Evolutionary conservation across 352 stramenopile species (phyloP).

Genomic region (Phytophthora podocarpi): DNA sequence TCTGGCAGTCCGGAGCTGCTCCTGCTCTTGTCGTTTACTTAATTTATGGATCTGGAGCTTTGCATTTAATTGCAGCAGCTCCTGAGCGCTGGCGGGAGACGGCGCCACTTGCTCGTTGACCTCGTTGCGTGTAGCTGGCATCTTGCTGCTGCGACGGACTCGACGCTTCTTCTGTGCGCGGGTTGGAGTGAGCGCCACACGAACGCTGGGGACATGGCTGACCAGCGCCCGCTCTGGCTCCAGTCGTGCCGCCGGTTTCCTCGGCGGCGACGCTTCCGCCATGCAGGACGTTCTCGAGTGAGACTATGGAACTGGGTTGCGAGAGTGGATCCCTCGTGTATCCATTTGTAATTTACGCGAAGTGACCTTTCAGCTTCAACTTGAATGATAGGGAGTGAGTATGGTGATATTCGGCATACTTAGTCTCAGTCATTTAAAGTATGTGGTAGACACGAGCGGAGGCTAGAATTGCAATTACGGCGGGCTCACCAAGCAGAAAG

Average conservation of each 20-base stretch:
- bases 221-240: slow-evolving; percentile 1
- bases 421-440: not conserved
- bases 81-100: not conserved
- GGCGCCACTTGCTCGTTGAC: not conserved
- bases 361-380: slow-evolving; percentile 22
- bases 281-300: slow-evolving; percentile 17
- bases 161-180: slow-evolving; percentile 21
- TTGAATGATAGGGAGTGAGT: not conserved
- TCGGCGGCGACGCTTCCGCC: slow-evolving; percentile 20
- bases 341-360: slow-evolving; percentile 12
- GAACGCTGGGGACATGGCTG: slow-evolving; percentile 12
- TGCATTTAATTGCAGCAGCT: slow-evolving; percentile 1
- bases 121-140: not conserved
- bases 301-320: too few species aligned
- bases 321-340: slow-evolving; percentile 9
- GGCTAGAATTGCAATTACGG: slow-evolving; percentile 7
- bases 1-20: slow-evolving; percentile 28
- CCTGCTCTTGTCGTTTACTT: slow-evolving; percentile 7
- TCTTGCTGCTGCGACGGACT: slow-evolving; percentile 4
- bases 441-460: not conserved
- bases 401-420: not conserved
- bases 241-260: slow-evolving; percentile 21
- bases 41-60: slow-evolving; percentile 9
- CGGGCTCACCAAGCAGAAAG: slow-evolving; percentile 8
- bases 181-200: slow-evolving; percentile 17